Evolutionary conservation across 1,284 basidiomycete genomes (phyloP), one percentile per base, ranked within the genome.

Genomic region (Trametes hirsuta): DNA sequence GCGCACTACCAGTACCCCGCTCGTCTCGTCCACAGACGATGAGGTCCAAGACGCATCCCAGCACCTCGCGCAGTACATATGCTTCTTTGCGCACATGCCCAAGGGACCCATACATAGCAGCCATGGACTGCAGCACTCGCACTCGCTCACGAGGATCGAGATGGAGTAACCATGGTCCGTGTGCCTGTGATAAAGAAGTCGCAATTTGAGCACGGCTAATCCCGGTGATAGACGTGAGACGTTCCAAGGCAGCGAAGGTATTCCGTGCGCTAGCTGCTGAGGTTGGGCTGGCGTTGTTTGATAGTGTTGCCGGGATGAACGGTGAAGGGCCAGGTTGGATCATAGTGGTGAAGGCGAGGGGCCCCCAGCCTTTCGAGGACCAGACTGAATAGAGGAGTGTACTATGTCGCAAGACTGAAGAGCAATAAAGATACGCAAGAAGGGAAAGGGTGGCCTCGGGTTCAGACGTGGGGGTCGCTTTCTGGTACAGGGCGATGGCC

Each of bases 291-390:
- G 68, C 59, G 18, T 55, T 64, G 55, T 74, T 72, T 48, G 78
- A 70, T 56, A 84, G 72, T 22, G 82, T 85, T 42, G 83, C 81
- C 65, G 81, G 83, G 63, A 83, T 74, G 74, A 81, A 81, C n/a
- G 79, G 82, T 42, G 76, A 83, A 48, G 78, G 80, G 35, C 80
- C 86, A 47, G 84, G 80, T 59, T 89, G 84, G 39, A 93, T 72
- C 84, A 95, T 85, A 6, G 84, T 84, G 14, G 86, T 86, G 64
- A 94, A 88, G 3, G 93, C 88, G 34, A 91, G 80, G 0, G 86
- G 85, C 8, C 91, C 91, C 91, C 92, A 95, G 24, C 94, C 94
- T 70, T 93, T 93, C 1, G 90, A 84, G 35, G 88, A 87, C 91
- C 93, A 96, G 15, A 93, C 80, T 30, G 89, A 79, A 66, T 93